Evolutionary conservation across 2,329 filamentous ascomycete species (phyloP).

Genomic region (Monilinia vaccinii-corymbosi): DNA sequence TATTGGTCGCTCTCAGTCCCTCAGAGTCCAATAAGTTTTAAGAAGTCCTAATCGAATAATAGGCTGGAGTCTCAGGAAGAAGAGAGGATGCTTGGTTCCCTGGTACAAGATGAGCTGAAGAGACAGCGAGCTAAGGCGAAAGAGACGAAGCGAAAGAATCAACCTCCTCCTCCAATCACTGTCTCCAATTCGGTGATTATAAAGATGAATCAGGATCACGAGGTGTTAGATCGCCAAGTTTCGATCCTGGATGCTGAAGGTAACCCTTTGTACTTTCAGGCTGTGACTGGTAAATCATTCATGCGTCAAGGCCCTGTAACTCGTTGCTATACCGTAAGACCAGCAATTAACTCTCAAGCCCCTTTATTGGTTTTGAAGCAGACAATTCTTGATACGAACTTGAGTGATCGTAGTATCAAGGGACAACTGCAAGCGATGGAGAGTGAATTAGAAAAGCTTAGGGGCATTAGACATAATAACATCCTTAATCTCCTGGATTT

Average conservation of each 20-base stretch:
- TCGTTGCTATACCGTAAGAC: constrained; percentile 62
- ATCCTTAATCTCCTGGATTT: constrained; percentile 75
- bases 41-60: background rate
- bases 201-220: constrained; percentile 26
- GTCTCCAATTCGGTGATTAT: constrained; percentile 21
- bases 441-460: constrained; percentile 64
- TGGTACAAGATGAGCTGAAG: constrained; percentile 64
- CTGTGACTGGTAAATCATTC: constrained; percentile 60
- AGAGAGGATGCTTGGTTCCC: constrained; percentile 55
- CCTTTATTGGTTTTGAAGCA: constrained; percentile 66
- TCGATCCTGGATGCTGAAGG: constrained; percentile 53
- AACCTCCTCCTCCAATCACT: constrained; percentile 27
- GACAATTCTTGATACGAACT: constrained; percentile 47
- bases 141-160: constrained; percentile 54
- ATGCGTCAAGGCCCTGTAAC: constrained; percentile 58
- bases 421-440: constrained; percentile 71
- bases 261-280: constrained; percentile 58
- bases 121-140: constrained; percentile 56
- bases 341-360: constrained; percentile 45
- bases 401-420: constrained; percentile 54
- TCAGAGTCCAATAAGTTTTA: background rate
- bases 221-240: constrained; percentile 52
- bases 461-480: constrained; percentile 65
- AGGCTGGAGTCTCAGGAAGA: constrained; percentile 8
- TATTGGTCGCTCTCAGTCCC: background rate